Evolutionary conservation across 1,284 basidiomycete genomes (phyloP).

Genomic region (Tilletia horrida): DNA sequence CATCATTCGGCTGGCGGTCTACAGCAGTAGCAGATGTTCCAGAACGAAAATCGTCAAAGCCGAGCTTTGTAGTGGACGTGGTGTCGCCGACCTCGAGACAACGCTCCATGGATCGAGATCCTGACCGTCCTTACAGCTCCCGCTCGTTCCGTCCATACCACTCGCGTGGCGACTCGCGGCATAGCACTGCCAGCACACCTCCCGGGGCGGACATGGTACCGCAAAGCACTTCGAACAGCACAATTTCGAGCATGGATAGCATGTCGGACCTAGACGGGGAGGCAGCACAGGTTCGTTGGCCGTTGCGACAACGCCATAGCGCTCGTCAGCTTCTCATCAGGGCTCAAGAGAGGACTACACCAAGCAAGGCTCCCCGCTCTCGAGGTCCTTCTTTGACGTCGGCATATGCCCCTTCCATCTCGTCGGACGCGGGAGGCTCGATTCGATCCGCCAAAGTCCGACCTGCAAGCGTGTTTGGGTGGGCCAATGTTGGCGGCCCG

Average conservation of each 20-base stretch:
- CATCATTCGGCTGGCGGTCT: constrained; percentile 5
- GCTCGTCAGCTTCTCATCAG: constrained; percentile 30
- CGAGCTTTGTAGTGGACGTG: background rate
- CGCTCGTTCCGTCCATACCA: background rate
- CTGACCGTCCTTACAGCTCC: constrained; percentile 1
- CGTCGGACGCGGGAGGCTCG: background rate
- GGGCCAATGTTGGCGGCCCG: constrained; percentile 21
- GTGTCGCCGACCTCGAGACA: constrained; percentile 5
- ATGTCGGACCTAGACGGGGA: constrained; percentile 5
- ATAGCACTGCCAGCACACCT: constrained; percentile 4
- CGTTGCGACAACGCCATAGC: constrained; percentile 24
- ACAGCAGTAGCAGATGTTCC: constrained; percentile 2
- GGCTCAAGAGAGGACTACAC: constrained; percentile 44
- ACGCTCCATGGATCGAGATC: background rate
- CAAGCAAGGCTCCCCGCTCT: constrained; percentile 39
- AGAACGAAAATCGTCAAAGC: background rate
- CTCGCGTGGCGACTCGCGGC: background rate
- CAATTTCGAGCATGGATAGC: constrained; percentile 1
- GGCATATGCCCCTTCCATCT: constrained; percentile 26
- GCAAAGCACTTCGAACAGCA: background rate
- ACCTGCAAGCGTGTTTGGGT: constrained; percentile 28
- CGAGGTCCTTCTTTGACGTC: constrained; percentile 37
- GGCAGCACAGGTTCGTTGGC: constrained; percentile 16
- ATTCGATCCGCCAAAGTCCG: constrained; percentile 24
- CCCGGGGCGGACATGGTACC: background rate